Conservation (phyloP, 768 basidiomycete genomes). For the Phylloporus arenicola region DNA sequence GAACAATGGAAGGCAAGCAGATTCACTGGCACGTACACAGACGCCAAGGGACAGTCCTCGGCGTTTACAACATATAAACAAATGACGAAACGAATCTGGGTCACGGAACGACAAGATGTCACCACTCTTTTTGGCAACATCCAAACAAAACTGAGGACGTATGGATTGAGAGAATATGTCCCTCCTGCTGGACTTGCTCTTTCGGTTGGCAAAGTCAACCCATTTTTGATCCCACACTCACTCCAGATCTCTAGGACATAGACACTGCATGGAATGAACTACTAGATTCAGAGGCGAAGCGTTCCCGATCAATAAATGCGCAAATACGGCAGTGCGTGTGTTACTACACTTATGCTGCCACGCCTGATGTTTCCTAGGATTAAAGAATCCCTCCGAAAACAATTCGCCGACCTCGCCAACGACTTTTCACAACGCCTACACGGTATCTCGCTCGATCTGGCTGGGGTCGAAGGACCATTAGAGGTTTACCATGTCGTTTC, state of each 20-base stretch:
- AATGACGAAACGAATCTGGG: constrained; percentile 81
- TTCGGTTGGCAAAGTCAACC: constrained; percentile 36
- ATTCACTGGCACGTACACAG: constrained; percentile 71
- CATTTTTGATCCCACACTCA: constrained; percentile 5
- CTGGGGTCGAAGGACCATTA: constrained; percentile 67
- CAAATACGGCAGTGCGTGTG: constrained; percentile 75
- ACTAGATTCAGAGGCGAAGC: constrained; percentile 64
- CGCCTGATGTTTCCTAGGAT: constrained; percentile 46
- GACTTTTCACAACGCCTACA: constrained; percentile 66
- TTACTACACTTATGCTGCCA: not conserved
- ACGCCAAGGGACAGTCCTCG: constrained; percentile 72
- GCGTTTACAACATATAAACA: constrained; percentile 79
- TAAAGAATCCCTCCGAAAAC: constrained; percentile 72
- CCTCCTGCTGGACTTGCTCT: constrained; percentile 68
- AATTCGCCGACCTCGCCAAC: constrained; percentile 74
- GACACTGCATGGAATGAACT: constrained; percentile 74
- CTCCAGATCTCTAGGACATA: constrained; percentile 46
- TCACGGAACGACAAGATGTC: constrained; percentile 84
- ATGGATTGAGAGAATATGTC: constrained; percentile 77
- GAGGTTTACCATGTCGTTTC: constrained; percentile 44
- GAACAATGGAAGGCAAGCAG: constrained; percentile 59
- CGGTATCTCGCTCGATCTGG: constrained; percentile 63
- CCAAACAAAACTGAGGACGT: constrained; percentile 89
- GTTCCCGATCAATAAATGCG: constrained; percentile 82
- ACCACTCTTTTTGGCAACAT: constrained; percentile 87